Evolutionary conservation across 768 basidiomycete genomes (phyloP).

Genomic region (Tulasnella sp.): DNA sequence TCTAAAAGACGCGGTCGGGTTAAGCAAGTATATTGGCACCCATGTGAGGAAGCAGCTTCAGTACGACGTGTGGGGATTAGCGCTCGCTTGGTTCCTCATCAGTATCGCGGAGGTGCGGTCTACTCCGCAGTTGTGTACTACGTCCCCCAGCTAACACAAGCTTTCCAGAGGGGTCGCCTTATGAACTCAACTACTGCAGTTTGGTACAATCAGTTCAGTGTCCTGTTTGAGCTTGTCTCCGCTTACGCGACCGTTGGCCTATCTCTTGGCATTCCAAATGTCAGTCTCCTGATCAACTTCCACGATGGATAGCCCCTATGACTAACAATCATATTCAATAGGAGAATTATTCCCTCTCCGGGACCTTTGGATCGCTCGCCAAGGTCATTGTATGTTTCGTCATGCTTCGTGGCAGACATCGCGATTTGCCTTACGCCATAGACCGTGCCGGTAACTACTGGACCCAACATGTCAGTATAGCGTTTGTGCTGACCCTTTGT

Average conservation of each 20-base stretch:
- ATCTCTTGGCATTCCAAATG: conserved; percentile 68
- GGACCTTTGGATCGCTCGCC: conserved; percentile 65
- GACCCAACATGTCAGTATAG: too few species aligned
- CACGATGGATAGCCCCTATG: too few species aligned
- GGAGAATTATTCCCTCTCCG: conserved; percentile 74
- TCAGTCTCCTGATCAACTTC: too few species aligned
- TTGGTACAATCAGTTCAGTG: conserved; percentile 5
- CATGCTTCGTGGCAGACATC: conserved; percentile 90
- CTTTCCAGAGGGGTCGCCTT: conserved; percentile 1
- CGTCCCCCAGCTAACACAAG: not conserved
- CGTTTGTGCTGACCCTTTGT: too few species aligned
- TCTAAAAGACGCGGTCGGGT: conserved; percentile 50
- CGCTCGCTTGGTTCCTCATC: conserved; percentile 68
- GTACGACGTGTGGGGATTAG: conserved; percentile 98
- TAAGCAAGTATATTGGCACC: conserved; percentile 61
- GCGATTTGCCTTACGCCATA: conserved; percentile 77
- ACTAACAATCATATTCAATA: too few species aligned
- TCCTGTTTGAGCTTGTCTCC: conserved; percentile 71
- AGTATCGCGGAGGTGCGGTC: conserved; percentile 77
- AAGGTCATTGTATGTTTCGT: conserved; percentile 80
- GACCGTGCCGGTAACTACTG: conserved; percentile 51
- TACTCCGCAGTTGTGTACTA: not conserved
- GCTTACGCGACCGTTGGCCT: conserved; percentile 86
- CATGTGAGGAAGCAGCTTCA: conserved; percentile 78
- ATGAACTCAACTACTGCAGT: not conserved